These are phyloP conservation scores for Termitomyces sp. DNA, from an alignment of 768 basidiomycete genomes.

Conservation along the genomic window DNA sequence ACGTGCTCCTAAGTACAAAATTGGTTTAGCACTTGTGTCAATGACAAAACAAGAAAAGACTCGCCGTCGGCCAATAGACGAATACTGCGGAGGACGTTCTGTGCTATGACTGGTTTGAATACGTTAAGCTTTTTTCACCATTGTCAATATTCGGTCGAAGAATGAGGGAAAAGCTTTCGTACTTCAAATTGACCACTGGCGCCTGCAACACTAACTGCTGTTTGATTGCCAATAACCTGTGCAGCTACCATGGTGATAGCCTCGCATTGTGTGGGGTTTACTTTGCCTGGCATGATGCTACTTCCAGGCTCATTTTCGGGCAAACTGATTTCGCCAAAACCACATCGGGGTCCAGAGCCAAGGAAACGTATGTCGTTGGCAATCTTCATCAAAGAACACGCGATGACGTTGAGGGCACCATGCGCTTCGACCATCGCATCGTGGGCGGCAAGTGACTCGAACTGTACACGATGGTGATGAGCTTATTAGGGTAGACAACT, in stretches of 20 bases:
- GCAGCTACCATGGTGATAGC: constrained; percentile 98
- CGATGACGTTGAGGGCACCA: constrained; percentile 92
- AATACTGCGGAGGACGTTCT: constrained; percentile 96
- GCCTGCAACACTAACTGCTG: constrained; percentile 86
- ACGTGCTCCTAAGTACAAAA: constrained; percentile 54
- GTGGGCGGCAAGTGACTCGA: constrained; percentile 96
- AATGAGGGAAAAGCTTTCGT: constrained; percentile 15
- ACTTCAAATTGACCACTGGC: constrained; percentile 98
- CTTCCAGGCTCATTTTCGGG: constrained; percentile 99
- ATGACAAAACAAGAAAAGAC: constrained; percentile 13
- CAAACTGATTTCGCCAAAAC: constrained; percentile 88
- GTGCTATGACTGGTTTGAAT: constrained; percentile 98
- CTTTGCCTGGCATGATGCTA: constrained; percentile 99
- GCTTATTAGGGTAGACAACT: not conserved
- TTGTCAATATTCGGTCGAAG: not conserved
- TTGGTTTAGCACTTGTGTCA: not conserved
- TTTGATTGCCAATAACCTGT: constrained; percentile 98
- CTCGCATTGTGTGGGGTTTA: constrained; percentile 99
- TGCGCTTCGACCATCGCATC: constrained; percentile 98
- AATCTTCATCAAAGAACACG: constrained; percentile 99
- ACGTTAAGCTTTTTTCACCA: constrained; percentile 79
- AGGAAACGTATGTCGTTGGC: constrained; percentile 99
- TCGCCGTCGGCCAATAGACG: constrained; percentile 88
- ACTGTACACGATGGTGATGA: constrained; percentile 42
- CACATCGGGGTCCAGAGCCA: constrained; percentile 96